Base-by-base conservation (phyloP, 2,329 filamentous ascomycete genomes). In the Aspergillus piperis region DNA sequence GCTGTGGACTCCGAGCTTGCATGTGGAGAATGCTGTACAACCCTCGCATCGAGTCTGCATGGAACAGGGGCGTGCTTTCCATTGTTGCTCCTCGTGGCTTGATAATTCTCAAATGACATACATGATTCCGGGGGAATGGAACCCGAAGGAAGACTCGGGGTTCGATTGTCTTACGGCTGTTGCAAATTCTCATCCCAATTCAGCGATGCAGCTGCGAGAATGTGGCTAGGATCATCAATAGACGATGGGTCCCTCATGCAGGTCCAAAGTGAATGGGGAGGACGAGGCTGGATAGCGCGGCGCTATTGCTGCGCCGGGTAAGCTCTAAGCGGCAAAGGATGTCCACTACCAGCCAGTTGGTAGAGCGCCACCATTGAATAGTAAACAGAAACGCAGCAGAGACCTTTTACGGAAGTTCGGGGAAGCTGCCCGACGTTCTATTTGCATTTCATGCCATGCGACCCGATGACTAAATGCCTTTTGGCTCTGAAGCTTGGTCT, bases 301-400 rank as follows among this genome's bases (percentile, higher is more conserved):
- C 42, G 27, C 51, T 50, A 59, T 55, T 41, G 44, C 42, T 11
- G 52, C 55, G 23, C 23, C 48, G n/a, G 47, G 47, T 15, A 49
- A 41, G 38, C 57, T 50, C 48, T 15, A 49, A 17, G 47, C 57
- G 53, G 53, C 53, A 23, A 55, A 55, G 53, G 53, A 55, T 55
- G 41, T 21, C 5, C 53, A 47, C 53, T 59, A 51, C 57, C 57
- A 21, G 23, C 10, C 27, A 41, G 42, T 36, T 13, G 51, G 57
- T 59, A 55, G 21, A 36, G 32, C 32, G 51, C 51, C 51, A 55
- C 52, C 50, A 49, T 54, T 30, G 30, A 36, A 30, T 36, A 11
- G 32, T 52, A 30, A 56, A 55, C 19, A 36, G 17, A 48, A 32
- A 17, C 23, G 51, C 41, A 57, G 17, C 47, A 49, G 47, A 17